Base-by-base conservation (phyloP, 768 basidiomycete genomes). In the Lactarius hatsudake region DNA sequence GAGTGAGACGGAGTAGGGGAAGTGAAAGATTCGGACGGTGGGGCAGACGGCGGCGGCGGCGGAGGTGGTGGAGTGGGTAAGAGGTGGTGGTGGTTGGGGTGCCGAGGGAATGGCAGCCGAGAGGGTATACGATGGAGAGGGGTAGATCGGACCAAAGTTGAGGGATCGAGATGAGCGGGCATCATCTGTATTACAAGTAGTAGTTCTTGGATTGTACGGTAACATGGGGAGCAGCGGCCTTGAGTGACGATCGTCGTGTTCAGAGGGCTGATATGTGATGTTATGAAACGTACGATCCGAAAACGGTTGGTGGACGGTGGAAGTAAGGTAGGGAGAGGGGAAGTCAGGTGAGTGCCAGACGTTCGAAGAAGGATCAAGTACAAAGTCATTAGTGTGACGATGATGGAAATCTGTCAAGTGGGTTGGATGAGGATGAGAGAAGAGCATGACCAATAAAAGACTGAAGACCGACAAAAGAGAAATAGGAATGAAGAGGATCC, bases 91-190 rank as follows among this genome's bases (percentile, higher is more conserved):
- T n/a, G 32, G 32, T 4, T 7, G 26, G 26, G 65, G 54, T 45
- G 56, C 66, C 18, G 65, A 58, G 13, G 61, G 59, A 6, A 67
- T 60, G 53, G 68, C 61, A 45, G 65, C 68, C 7, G 68, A 62
- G 42, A 67, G 65, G 61, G 68, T 58, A 59, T 67, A 68, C 3
- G 68, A 63, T n/a, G 61, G 68, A 59, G 65, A 67, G 38, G 65
- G 36, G 57, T 62, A 62, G 58, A 59, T 69, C 32, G 65, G 61
- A 36, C 34, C 62, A 38, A 59, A 68, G 40, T 32, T 54, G 3
- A 59, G 65, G n/a, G 68, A 61, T 54, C 65, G 66, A 45, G 68
- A 59, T 1, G 67, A 45, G 54, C 67, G 62, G 56, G 28, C 56
- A 18, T 68, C 67, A 55, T 63, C 66, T 28, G 34, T 15, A 53